Evolutionary conservation across 805 yeast genomes (phyloP).

Genomic region (Nakazawaea populi): DNA sequence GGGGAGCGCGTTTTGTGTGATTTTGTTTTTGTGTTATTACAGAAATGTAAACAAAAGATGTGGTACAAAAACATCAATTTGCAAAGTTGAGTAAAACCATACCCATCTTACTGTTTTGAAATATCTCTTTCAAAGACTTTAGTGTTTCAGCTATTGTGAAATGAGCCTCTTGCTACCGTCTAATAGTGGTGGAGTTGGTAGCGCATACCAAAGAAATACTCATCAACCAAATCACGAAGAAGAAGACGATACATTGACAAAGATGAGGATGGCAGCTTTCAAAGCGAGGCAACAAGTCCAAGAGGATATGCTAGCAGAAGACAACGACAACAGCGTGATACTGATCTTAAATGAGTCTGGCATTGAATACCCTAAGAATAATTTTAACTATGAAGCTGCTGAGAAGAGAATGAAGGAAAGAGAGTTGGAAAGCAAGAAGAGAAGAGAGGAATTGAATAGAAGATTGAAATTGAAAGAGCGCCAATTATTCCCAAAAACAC

Average conservation of each 20-base stretch:
- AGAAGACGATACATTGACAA: neutral
- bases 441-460: conserved; percentile 1
- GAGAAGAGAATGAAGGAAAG: conserved; percentile 1
- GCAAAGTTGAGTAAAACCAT: too few relatives aligned
- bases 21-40: too few relatives aligned
- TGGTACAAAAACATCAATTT: neutral
- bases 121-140: too few relatives aligned
- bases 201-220: neutral
- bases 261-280: neutral
- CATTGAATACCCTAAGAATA: neutral
- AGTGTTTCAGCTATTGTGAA: too few relatives aligned
- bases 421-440: neutral
- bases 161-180: neutral
- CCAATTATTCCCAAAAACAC: neutral
- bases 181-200: neutral
- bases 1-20: too few relatives aligned
- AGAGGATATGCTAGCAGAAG: neutral
- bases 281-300: conserved; percentile 2
- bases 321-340: conserved; percentile 4
- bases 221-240: neutral
- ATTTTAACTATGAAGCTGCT: conserved; percentile 1
- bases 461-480: conserved; percentile 6
- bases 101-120: too few relatives aligned
- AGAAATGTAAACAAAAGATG: neutral
- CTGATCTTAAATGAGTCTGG: conserved; percentile 7